Percentiles rank a stretch among this genome's conserved stretches.
Conservation (phyloP, 805 yeast genomes). For the Debaryomyces tyrocola region DNA sequence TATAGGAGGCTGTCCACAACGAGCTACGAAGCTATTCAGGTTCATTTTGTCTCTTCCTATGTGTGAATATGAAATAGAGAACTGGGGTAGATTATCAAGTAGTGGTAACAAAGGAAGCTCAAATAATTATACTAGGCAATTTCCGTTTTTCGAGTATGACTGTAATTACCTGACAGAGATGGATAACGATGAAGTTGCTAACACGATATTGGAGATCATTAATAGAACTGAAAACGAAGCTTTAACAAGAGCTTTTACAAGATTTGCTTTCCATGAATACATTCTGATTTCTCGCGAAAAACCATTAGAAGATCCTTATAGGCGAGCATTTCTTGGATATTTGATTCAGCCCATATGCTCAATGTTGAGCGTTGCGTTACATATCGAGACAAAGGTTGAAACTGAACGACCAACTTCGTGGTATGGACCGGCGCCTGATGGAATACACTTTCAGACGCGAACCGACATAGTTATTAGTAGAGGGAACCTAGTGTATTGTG, state of each 20-base stretch:
- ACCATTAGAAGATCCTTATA: too few relatives aligned
- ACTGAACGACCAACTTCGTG: background rate
- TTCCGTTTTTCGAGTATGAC: background rate
- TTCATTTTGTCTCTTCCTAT: conserved; percentile 1
- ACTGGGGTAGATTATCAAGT: background rate
- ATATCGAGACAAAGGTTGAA: background rate
- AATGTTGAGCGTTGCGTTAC: background rate
- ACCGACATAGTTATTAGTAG: conserved; percentile 1
- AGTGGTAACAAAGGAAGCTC: background rate
- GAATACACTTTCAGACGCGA: background rate
- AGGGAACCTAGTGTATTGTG: background rate
- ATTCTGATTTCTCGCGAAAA: too few relatives aligned
- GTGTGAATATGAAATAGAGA: conserved; percentile 2
- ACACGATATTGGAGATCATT: background rate
- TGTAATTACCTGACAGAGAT: background rate
- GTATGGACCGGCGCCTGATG: background rate
- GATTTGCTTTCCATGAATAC: background rate
- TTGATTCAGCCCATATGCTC: background rate
- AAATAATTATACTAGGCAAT: background rate
- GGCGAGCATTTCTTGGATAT: too few relatives aligned
- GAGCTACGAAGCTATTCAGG: background rate
- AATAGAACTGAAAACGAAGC: background rate
- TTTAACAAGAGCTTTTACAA: too few relatives aligned
- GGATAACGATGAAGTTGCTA: background rate
- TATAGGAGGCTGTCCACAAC: too few relatives aligned